Conservation (phyloP, 805 yeast genomes). For the Candida tibetensis region DNA sequence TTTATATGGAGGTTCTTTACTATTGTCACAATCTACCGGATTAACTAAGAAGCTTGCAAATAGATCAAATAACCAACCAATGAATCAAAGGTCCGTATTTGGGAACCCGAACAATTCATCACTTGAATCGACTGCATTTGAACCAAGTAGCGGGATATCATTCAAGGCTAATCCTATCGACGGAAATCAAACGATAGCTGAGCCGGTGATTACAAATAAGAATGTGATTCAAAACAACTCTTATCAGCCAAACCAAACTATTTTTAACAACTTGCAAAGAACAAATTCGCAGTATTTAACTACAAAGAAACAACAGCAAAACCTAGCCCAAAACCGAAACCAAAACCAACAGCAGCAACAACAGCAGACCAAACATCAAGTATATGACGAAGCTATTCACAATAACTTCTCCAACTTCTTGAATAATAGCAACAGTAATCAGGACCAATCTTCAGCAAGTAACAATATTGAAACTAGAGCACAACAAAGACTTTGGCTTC, state of each 20-base stretch:
- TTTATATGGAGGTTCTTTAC: slow-evolving; percentile 41
- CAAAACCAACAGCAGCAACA: slow-evolving; percentile 3
- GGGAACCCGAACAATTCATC: slow-evolving; percentile 8
- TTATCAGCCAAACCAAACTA: slow-evolving; percentile 42
- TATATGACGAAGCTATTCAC: slow-evolving; percentile 6
- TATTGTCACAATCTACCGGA: slow-evolving; percentile 44
- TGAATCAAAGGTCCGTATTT: slow-evolving; percentile 6
- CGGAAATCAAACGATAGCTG: slow-evolving; percentile 17
- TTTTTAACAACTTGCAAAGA: slow-evolving; percentile 40
- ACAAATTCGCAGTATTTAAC: slow-evolving; percentile 35
- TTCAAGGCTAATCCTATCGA: slow-evolving; percentile 31
- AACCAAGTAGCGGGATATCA: slow-evolving; percentile 30
- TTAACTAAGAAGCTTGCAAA: slow-evolving; percentile 33
- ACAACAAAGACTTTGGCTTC: slow-evolving; percentile 82
- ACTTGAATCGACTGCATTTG: slow-evolving; percentile 12
- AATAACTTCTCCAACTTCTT: slow-evolving; percentile 32
- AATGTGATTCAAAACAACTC: slow-evolving; percentile 34
- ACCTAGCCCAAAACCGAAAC: too few relatives aligned
- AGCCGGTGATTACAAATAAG: slow-evolving; percentile 32
- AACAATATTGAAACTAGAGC: slow-evolving; percentile 58
- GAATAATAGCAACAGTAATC: slow-evolving; percentile 11
- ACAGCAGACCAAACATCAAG: slow-evolving; percentile 4
- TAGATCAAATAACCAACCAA: slow-evolving; percentile 6
- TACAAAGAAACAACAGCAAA: slow-evolving; percentile 19
- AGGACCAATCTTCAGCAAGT: slow-evolving; percentile 8